Evolutionary conservation across 768 basidiomycete species (phyloP).

Genomic region (Boletus pseudopeckii): DNA sequence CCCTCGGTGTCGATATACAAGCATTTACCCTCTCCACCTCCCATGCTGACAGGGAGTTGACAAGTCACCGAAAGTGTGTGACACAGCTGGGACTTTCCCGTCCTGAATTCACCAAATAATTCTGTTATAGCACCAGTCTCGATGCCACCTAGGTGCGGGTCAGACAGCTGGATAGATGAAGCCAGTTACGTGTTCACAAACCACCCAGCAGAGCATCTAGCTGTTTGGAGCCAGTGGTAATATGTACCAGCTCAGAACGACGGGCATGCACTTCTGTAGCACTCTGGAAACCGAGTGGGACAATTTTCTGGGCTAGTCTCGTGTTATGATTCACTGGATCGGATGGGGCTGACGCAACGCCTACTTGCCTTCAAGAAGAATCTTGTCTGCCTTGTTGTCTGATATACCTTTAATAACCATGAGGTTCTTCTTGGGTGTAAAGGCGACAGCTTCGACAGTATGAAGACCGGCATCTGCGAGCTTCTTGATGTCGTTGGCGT

Average conservation of each 20-base stretch:
- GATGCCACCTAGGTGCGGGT: slow-evolving; percentile 67
- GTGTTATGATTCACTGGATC: slow-evolving; percentile 6
- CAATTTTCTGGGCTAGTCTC: slow-evolving; percentile 81
- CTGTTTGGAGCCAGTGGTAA: slow-evolving; percentile 95
- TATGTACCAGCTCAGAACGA: slow-evolving; percentile 90
- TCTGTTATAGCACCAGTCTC: slow-evolving; percentile 99
- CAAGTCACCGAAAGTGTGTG: slow-evolving; percentile 98
- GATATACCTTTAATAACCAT: slow-evolving; percentile 94
- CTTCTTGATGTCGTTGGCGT: slow-evolving; percentile 91
- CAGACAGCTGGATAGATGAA: slow-evolving; percentile 5
- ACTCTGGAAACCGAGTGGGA: slow-evolving; percentile 96
- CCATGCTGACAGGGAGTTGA: slow-evolving; percentile 95
- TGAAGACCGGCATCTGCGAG: slow-evolving; percentile 87
- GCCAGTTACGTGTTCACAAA: slow-evolving; percentile 26
- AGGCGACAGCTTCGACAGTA: slow-evolving; percentile 94
- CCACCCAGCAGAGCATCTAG: slow-evolving; percentile 94
- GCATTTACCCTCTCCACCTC: slow-evolving; percentile 98
- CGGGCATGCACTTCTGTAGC: slow-evolving; percentile 97
- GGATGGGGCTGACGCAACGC: not conserved
- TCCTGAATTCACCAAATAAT: slow-evolving; percentile 96
- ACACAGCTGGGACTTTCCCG: slow-evolving; percentile 97
- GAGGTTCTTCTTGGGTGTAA: slow-evolving; percentile 91
- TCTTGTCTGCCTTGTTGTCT: slow-evolving; percentile 96
- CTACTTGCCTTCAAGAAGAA: slow-evolving; percentile 77
- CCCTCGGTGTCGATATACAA: slow-evolving; percentile 99